Base-by-base conservation (phyloP, 2,329 filamentous ascomycete genomes). In the Fusarium continuum region DNA sequence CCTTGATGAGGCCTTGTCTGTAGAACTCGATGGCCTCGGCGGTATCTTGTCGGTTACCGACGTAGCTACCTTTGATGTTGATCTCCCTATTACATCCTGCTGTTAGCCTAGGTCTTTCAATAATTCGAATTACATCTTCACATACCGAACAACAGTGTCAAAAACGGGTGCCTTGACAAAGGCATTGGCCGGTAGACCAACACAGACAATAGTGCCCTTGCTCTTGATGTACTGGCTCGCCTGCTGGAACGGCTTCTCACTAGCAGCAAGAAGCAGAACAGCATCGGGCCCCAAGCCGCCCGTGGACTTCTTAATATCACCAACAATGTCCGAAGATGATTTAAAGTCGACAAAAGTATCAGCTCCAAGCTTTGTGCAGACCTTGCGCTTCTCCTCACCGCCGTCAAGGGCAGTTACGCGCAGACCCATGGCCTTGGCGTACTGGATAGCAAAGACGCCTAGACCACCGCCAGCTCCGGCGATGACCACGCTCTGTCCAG, bases 211-310 rank as follows among this genome's bases (percentile, higher is more conserved):
- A 13, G 86, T 85, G 49, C 93, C 93, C 53, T 88, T 87, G 52
- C 91, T 85, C 55, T 92, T 89, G 57, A 96, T 88, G 76, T 96
- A 96, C 77, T 85, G 88, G 48, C 90, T 87, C 17, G 93, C 93
- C 79, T 96, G 91, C 78, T 96, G 92, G 87, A 97, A 97, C 22
- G 93, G 93, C 80, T 89, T 91, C 83, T 96, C 92, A 68, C 83
- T 86, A 43, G 92, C 92, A 48, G 93, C 93, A 43, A 97, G 85
- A 25, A 96, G 82, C 61, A 97, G 82, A 54, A 95, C 93, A 13
- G 91, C 92, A 71, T 96, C 91, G 3, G 92, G 92, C 28, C 93
- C 93, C 8, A 90, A 82, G 10, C 91, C 91, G 66, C 92, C 91
- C 9, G 86, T 82, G 23, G 86, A 86, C 78, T 91, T 89, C 54